Evolutionary conservation across 495 filamentous ascomycete species (phyloP), one percentile per base, ranked within the genome.

Genomic region (Parmelia sp.): DNA sequence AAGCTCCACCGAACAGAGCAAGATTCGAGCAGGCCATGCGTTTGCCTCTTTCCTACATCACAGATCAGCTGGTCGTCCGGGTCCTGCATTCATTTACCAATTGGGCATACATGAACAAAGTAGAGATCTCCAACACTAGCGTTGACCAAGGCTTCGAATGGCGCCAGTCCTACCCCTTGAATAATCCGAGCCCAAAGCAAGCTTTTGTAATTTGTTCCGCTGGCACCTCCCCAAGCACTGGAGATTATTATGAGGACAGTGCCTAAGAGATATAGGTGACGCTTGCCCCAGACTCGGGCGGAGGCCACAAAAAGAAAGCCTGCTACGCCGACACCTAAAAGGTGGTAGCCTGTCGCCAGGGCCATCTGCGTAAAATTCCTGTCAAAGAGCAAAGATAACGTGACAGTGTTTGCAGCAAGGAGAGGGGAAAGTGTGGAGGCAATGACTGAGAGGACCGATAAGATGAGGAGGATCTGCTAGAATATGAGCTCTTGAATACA

Each of bases 11-110:
- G 72, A 95, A 97, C 14, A 96, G 80, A 5, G 92, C 86, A 58
- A 97, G 83, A 72, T 96, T 97, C 15, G 88, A 87, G 37, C 95
- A 77, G 14, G 92, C 92, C 92, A 97, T 97, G 56, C 92, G 83
- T 71, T 86, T 90, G 31, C 92, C 92, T 39, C 91, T 81, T 79
- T 93, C 79, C 84, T 90, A 64, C 51, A 67, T 51, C 65, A 55
- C 23, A 33, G 42, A 64, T 65, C 61, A 73, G 62, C 69, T 49
- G 53, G 29, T 27, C 7, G 23, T 8, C 31, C 7, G 21, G 14
- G 12, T 23, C 17, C 17, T 39, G 19, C 31, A 27, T 31, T 37
- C 36, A 21, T 2, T 4, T 14, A 29, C 9, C 39, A 40, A 25
- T n/a, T 36, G 60, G 36, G 74, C 86, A 74, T 74, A 89, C 86